These are phyloP conservation scores for Aspergillus conjunctus DNA, from an alignment of 495 filamentous ascomycete genomes.

Conservation along the genomic window DNA sequence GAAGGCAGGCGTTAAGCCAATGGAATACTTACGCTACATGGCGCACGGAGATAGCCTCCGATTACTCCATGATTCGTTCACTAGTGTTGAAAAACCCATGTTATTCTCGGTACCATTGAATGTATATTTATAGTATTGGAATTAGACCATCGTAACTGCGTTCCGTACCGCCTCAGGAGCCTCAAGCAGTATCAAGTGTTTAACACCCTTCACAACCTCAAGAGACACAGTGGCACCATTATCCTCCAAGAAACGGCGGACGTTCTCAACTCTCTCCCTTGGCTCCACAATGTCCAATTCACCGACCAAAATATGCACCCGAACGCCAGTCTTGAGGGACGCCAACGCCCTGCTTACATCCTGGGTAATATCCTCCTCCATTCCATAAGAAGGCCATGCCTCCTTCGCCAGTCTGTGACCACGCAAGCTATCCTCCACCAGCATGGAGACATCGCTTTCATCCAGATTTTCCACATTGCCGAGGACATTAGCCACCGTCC, in stretches of 20 bases:
- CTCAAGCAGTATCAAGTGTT: slow-evolving; percentile 27
- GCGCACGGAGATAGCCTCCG: too few species aligned
- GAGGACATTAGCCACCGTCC: slow-evolving; percentile 40
- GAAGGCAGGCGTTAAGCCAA: too few species aligned
- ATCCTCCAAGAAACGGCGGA: slow-evolving; percentile 22
- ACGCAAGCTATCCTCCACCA: slow-evolving; percentile 34
- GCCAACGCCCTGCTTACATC: slow-evolving; percentile 13
- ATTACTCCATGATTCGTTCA: too few species aligned
- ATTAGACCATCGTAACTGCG: too few species aligned
- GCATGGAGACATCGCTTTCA: slow-evolving; percentile 25
- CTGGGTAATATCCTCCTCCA: slow-evolving; percentile 41
- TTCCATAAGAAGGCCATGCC: slow-evolving; percentile 44
- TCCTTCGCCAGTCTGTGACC: slow-evolving; percentile 37
- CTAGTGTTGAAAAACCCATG: too few species aligned
- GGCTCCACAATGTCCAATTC: slow-evolving; percentile 40
- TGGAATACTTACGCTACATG: too few species aligned
- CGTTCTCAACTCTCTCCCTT: slow-evolving; percentile 35
- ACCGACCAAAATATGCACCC: slow-evolving; percentile 32
- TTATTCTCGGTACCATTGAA: too few species aligned
- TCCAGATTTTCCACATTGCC: slow-evolving; percentile 23
- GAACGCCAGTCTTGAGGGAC: not conserved
- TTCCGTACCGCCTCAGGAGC: not conserved
- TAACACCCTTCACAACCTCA: slow-evolving; percentile 13
- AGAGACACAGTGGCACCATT: slow-evolving; percentile 18
- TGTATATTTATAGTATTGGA: too few species aligned